Conservation (phyloP, 148 eudicot genomes). For the Arbutus unedo region DNA sequence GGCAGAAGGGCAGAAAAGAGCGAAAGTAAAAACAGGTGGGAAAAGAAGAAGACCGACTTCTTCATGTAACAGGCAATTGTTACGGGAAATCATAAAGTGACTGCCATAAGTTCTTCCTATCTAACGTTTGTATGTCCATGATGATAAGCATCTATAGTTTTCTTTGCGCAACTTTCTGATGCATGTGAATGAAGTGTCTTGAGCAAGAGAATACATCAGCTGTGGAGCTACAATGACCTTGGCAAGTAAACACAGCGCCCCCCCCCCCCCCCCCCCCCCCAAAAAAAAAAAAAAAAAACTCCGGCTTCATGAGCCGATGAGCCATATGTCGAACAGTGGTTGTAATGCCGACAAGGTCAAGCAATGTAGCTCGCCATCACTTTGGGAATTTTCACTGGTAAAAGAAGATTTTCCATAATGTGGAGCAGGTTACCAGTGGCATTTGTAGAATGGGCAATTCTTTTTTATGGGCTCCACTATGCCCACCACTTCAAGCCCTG, state of each 20-base stretch:
- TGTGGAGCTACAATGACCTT: background rate
- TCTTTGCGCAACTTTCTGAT: background rate
- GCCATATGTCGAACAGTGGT: background rate
- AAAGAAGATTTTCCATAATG: background rate
- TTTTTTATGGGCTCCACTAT: background rate
- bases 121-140: background rate
- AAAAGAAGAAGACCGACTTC: background rate
- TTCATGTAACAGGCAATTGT: background rate
- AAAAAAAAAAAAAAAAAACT: background rate
- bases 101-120: background rate
- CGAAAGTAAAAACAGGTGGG: background rate
- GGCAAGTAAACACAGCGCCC: background rate
- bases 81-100: background rate
- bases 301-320: background rate
- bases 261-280: too few species aligned
- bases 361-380: background rate
- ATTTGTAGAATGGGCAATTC: background rate
- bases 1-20: background rate
- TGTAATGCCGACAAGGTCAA: background rate
- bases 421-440: background rate
- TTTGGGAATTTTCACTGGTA: background rate
- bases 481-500: background rate
- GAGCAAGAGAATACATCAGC: background rate
- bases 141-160: background rate
- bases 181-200: background rate